These are phyloP conservation scores for Pilasporangium apinafurcum DNA, from an alignment of 352 stramenopile genomes.

Conservation along the genomic window DNA sequence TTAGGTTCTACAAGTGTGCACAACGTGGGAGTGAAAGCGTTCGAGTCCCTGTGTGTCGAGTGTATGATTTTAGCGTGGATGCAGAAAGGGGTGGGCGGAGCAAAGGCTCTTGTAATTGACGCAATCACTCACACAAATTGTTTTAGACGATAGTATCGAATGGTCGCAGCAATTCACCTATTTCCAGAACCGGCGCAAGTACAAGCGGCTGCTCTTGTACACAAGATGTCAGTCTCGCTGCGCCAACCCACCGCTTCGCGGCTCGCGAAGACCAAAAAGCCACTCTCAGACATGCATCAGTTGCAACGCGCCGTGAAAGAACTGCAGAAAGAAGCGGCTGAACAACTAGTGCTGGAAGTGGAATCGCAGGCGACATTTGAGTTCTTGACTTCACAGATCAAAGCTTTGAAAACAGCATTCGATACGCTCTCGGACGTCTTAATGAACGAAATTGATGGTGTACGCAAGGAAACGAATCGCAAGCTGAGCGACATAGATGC, in stretches of 20 bases:
- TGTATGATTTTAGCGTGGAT: too few relatives aligned
- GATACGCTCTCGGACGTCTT: slow-evolving; percentile 78
- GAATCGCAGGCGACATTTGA: slow-evolving; percentile 82
- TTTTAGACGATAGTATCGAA: too few relatives aligned
- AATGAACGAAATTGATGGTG: slow-evolving; percentile 59
- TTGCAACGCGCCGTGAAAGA: slow-evolving; percentile 71
- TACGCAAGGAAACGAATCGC: slow-evolving; percentile 62
- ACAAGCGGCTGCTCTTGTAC: background rate
- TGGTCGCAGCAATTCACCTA: too few relatives aligned
- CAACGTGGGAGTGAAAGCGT: too few relatives aligned
- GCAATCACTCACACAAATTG: too few relatives aligned
- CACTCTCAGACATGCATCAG: slow-evolving; percentile 76
- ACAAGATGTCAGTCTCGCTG: slow-evolving; percentile 30
- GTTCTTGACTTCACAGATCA: slow-evolving; percentile 75
- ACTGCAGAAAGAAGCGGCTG: slow-evolving; percentile 62
- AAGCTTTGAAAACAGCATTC: slow-evolving; percentile 64
- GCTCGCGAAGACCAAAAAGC: slow-evolving; percentile 76
- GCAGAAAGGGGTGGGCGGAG: too few relatives aligned
- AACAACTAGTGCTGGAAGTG: slow-evolving; percentile 70
- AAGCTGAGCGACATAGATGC: slow-evolving; percentile 56
- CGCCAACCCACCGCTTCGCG: slow-evolving; percentile 50
- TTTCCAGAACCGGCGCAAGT: slow-evolving; percentile 5
- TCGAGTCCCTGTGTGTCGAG: too few relatives aligned
- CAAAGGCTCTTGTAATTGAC: too few relatives aligned
- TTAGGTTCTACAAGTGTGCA: too few relatives aligned